phyloP scores from a whole-genome alignment of 352 stramenopile genomes.

The Globisporangium nunn region DNA sequence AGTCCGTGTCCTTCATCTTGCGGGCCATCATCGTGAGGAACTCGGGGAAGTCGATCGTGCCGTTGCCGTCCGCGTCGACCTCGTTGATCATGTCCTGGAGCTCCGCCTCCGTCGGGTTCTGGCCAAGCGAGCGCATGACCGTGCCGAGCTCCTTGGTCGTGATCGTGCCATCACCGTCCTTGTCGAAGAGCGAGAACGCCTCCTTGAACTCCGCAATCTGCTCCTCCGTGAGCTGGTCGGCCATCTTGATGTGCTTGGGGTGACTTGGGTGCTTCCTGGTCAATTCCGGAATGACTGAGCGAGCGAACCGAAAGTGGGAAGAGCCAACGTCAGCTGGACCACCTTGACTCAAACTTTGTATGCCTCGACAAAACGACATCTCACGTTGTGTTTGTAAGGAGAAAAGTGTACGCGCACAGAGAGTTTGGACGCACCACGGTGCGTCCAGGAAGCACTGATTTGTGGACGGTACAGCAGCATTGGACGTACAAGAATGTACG shows the following conservation, averaged over 20 bases:
- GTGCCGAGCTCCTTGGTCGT: conserved; percentile 98
- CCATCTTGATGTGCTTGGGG: conserved; percentile 28
- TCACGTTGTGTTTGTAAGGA: neutral
- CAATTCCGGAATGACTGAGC: conserved; percentile 55
- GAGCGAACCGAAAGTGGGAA: too few relatives aligned
- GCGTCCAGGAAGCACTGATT: conserved; percentile 2
- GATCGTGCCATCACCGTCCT: conserved; percentile 98
- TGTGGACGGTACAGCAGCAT: too few relatives aligned
- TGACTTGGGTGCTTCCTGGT: conserved; percentile 15
- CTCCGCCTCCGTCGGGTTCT: conserved; percentile 97
- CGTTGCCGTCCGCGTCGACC: conserved; percentile 98
- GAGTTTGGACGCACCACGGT: conserved; percentile 4
- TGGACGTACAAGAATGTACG: too few relatives aligned
- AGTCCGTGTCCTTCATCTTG: conserved; percentile 99
- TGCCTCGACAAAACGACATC: conserved; percentile 2
- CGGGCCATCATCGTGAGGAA: conserved; percentile 99
- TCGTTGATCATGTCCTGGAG: conserved; percentile 99
- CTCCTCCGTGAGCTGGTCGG: conserved; percentile 88
- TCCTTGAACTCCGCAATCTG: conserved; percentile 99
- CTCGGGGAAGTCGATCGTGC: conserved; percentile 99
- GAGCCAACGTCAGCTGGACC: too few relatives aligned
- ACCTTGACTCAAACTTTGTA: too few relatives aligned
- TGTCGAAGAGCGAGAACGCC: conserved; percentile 99
- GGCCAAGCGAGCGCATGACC: conserved; percentile 97
- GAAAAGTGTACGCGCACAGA: conserved; percentile 14